Base-by-base conservation (phyloP, 768 basidiomycete species). In the Lentinula detonsa region DNA sequence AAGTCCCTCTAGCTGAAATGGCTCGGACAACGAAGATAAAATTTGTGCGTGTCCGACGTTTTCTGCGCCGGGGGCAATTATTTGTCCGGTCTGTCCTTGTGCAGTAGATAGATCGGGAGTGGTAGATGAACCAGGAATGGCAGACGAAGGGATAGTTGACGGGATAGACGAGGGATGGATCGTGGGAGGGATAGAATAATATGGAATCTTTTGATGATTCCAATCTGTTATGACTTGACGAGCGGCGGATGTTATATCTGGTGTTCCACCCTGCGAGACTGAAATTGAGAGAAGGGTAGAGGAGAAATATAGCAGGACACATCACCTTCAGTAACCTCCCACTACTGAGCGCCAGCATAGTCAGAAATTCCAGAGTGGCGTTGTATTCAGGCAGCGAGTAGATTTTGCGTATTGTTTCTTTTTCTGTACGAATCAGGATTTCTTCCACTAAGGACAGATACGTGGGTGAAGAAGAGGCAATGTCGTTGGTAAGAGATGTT, bases 161-260 rank as follows among this genome's bases (percentile, higher is more conserved):
- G 90, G 88, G 60, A 93, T 78, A 35, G 84, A 79, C 0, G 91
- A 92, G 0, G 92, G 88, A 70, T 95, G 93, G 2, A 91, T 70
- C 7, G 77, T 68, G 0, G 96, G 95, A 8, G 95, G 93, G 1
- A 76, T 70, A 4, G 93, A 91, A 75, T 81, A 91, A 74, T 92
- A 98, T 0, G 92, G 90, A 10, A 98, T 96, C 69, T 93, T 96
- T 71, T 97, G 94, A 61, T 92, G 85, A 67, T 98, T 98, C 95
- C 96, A 99, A 70, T 99, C 95, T 53, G 78, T 83, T 1, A 98
- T 73, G 23, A 98, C 81, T 13, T 88, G 85, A 35, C 92, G 86
- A 0, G 95, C 93, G 0, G 93, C 83, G 5, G 89, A 79, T 46
- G 88, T 84, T 35, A 95, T 72, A 71, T 98, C 94, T 1, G 96